Evolutionary conservation across 2,329 filamentous ascomycete genomes (phyloP).

Genomic region (Colletotrichum plurivorum): DNA sequence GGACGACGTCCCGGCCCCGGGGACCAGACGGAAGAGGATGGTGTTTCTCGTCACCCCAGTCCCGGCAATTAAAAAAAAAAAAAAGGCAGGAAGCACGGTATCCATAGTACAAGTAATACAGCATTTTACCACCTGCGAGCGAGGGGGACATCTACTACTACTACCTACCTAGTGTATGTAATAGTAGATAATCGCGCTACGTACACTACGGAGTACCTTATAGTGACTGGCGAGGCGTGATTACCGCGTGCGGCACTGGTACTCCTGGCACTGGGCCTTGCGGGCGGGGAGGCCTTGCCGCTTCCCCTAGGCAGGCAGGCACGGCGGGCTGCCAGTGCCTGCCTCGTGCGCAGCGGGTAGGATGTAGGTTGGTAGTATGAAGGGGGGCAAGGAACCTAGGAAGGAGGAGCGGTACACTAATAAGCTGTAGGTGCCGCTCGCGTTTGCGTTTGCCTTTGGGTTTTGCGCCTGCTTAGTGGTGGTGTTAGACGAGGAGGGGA

Average conservation of each 20-base stretch:
- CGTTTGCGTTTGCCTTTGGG: constrained; percentile 11
- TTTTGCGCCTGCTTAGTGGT: not conserved
- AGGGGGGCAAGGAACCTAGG: no score
- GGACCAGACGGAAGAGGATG: constrained; percentile 32
- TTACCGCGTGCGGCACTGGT: constrained; percentile 29
- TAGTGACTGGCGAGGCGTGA: not conserved
- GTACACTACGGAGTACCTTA: no score
- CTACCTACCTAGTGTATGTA: no score
- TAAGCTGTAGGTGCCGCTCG: no score
- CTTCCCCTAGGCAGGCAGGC: no score
- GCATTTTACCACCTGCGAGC: no score
- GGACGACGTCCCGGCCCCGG: constrained; percentile 19
- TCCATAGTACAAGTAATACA: no score
- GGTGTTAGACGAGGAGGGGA: not conserved
- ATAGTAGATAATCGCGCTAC: no score
- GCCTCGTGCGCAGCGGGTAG: constrained; percentile 30
- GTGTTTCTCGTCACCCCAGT: constrained; percentile 27
- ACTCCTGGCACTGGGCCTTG: not conserved
- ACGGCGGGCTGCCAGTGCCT: constrained; percentile 6
- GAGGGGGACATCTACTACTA: no score
- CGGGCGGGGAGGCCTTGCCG: not conserved
- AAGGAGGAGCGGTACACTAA: no score
- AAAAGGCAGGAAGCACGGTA: no score
- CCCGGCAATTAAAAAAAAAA: not conserved
- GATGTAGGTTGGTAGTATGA: not conserved